Percentiles rank a stretch among this genome's conserved stretches.
These are phyloP conservation scores for Populus davidiana DNA, from an alignment of 345 rosid genomes.

Conservation along the genomic window DNA sequence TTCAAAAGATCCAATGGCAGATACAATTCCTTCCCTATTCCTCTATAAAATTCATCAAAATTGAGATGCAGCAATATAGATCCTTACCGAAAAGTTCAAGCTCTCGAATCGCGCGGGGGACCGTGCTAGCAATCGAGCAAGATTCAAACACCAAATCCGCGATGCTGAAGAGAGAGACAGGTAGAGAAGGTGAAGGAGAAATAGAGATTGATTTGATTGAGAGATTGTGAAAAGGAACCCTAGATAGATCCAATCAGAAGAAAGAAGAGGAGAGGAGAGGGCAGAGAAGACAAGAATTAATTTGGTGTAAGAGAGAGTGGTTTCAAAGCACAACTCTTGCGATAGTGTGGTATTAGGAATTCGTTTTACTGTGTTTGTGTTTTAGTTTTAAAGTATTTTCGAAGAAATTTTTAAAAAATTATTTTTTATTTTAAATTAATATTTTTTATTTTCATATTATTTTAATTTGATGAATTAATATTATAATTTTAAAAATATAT, in stretches of 20 bases:
- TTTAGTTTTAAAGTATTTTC: too few species aligned
- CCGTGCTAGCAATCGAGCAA: not conserved
- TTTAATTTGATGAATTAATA: too few species aligned
- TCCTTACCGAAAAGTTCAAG: not conserved
- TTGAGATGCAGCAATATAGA: not conserved
- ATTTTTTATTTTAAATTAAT: too few species aligned
- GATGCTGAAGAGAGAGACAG: not conserved
- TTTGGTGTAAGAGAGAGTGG: not conserved
- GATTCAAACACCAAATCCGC: not conserved
- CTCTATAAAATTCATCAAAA: not conserved
- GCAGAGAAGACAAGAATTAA: not conserved
- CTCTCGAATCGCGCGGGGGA: not conserved
- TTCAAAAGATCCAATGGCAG: not conserved
- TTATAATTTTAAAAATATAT: too few species aligned
- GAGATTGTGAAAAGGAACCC: not conserved
- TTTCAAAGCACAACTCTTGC: not conserved
- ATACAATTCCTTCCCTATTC: not conserved
- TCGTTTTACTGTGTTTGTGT: too few species aligned
- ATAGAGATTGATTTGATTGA: not conserved
- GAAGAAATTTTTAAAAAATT: too few species aligned
- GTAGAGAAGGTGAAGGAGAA: not conserved
- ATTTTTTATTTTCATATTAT: too few species aligned
- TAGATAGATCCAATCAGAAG: not conserved
- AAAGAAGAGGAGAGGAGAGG: not conserved
- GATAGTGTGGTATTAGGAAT: not conserved